These are phyloP conservation scores for Lathyrus oleraceus DNA, from an alignment of 306 rosid species.

Conservation along the genomic window DNA sequence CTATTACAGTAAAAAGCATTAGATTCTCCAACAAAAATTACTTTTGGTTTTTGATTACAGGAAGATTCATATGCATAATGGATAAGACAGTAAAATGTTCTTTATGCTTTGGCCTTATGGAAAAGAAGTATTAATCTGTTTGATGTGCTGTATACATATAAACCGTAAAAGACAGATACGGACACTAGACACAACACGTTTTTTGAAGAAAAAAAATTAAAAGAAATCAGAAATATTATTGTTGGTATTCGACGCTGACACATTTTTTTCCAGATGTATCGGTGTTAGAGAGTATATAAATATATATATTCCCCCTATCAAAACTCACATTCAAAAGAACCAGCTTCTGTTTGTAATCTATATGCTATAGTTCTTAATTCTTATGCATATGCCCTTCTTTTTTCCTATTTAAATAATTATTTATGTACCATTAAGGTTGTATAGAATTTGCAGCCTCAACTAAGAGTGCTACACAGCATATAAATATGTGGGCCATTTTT, in stretches of 20 bases:
- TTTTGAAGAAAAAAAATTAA: no score
- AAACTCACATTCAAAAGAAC: slow-evolving; percentile 45
- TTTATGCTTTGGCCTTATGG: slow-evolving; percentile 48
- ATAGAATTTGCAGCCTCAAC: slow-evolving; percentile 40
- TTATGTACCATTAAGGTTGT: slow-evolving; percentile 20
- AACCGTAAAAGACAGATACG: no score
- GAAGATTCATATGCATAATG: slow-evolving; percentile 54
- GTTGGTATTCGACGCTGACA: no score
- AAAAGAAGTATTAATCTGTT: no score
- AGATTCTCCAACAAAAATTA: slow-evolving; percentile 66
- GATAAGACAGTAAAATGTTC: slow-evolving; percentile 67
- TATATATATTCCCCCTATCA: slow-evolving; percentile 46
- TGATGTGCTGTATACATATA: no score
- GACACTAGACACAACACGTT: no score
- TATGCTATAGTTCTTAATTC: slow-evolving; percentile 26
- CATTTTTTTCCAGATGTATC: no score
- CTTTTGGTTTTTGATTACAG: slow-evolving; percentile 39
- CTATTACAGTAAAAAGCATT: slow-evolving; percentile 57
- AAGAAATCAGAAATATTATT: no score
- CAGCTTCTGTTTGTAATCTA: slow-evolving; percentile 45
- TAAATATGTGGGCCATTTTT: slow-evolving; percentile 44
- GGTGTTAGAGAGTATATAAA: background rate
- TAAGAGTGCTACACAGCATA: slow-evolving; percentile 46
- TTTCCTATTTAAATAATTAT: slow-evolving; percentile 23
- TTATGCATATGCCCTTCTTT: slow-evolving; percentile 27